Evolutionary conservation across 768 basidiomycete genomes (phyloP).

Genomic region (Lentinus brumalis): DNA sequence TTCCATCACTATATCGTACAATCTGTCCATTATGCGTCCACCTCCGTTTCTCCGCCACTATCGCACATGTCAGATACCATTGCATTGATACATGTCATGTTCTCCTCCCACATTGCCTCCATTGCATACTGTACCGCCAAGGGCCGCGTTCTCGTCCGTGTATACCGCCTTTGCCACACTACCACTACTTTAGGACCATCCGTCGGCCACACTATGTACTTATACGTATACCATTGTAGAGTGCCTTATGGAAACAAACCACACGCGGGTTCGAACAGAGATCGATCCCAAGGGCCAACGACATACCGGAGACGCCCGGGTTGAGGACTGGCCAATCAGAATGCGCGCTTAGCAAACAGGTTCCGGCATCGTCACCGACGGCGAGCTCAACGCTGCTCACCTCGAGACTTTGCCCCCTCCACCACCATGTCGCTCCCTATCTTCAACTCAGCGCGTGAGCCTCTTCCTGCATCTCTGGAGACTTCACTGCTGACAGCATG

Average conservation of each 20-base stretch:
- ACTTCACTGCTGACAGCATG: slow-evolving; percentile 5
- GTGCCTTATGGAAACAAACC: no score
- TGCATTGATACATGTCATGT: background rate
- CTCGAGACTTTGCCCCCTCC: slow-evolving; percentile 9
- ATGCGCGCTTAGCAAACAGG: slow-evolving; percentile 18
- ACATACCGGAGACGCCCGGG: slow-evolving; percentile 7
- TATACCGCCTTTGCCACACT: background rate
- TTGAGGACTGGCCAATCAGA: slow-evolving; percentile 19
- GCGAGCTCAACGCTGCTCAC: slow-evolving; percentile 12
- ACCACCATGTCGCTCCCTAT: slow-evolving; percentile 50
- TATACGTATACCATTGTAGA: no score
- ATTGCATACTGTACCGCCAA: background rate
- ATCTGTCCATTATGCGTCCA: background rate
- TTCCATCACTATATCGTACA: background rate
- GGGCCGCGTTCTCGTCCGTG: background rate
- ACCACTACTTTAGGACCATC: background rate
- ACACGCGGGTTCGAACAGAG: background rate
- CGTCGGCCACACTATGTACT: no score
- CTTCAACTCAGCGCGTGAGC: slow-evolving; percentile 38
- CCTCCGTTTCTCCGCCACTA: background rate
- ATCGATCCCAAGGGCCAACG: background rate
- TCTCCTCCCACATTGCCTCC: background rate
- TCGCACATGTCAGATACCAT: background rate
- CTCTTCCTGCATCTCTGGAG: background rate
- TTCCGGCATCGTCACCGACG: slow-evolving; percentile 25